Conservation (phyloP, 2,329 filamentous ascomycete genomes). For the Aspergillus sclerotialis region DNA sequence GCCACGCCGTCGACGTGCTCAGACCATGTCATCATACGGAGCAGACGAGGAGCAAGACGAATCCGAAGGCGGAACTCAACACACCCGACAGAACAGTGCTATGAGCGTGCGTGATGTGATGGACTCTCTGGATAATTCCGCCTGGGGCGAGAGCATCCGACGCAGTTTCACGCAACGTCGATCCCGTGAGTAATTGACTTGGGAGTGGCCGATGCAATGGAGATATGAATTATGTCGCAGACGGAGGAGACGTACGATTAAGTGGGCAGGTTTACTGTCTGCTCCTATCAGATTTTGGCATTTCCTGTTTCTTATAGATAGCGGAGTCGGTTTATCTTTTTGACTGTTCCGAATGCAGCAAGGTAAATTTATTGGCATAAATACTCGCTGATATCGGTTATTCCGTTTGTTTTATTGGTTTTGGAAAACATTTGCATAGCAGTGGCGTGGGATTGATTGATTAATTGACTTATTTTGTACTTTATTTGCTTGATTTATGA, state of each 20-base stretch:
- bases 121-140: constrained; percentile 78
- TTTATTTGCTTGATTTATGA: too few species aligned
- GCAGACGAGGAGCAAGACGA: constrained; percentile 14
- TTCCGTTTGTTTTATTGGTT: neutral
- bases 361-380: too few species aligned
- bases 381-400: constrained; percentile 8
- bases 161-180: constrained; percentile 70
- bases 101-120: constrained; percentile 72
- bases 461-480: constrained; percentile 1
- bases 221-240: constrained; percentile 9
- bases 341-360: constrained; percentile 10
- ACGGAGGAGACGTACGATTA: too few species aligned
- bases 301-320: constrained; percentile 3
- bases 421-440: constrained; percentile 18
- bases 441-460: constrained; percentile 9
- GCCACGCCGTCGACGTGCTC: constrained; percentile 19
- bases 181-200: constrained; percentile 19
- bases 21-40: constrained; percentile 23
- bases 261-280: too few species aligned
- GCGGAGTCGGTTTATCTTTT: constrained; percentile 3
- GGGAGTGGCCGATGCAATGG: constrained; percentile 2
- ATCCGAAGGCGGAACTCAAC: constrained; percentile 17
- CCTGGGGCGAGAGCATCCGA: constrained; percentile 89
- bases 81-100: constrained; percentile 58
- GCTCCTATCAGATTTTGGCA: constrained; percentile 6